phyloP scores from a whole-genome alignment of 2,329 filamentous ascomycete genomes.

The Cadophora luteo-olivacea region DNA sequence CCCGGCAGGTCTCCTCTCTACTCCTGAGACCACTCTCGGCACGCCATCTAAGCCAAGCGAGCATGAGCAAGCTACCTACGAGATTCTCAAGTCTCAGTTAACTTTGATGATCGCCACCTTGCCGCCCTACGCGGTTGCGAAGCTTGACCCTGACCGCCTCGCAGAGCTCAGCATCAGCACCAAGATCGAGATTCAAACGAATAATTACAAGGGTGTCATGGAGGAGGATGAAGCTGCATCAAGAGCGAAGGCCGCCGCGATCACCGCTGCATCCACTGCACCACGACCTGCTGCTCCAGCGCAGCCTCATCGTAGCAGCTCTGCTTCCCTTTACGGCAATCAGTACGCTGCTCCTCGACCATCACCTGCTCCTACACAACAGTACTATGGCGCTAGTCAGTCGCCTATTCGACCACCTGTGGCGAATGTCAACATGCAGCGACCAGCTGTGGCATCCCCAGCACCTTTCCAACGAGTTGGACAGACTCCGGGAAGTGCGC shows the following conservation, averaged over 20 bases:
- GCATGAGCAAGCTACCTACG: constrained; percentile 58
- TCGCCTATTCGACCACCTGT: constrained; percentile 42
- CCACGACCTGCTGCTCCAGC: constrained; percentile 34
- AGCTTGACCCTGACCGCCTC: constrained; percentile 60
- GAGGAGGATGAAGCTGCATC: constrained; percentile 56
- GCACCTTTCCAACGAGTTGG: constrained; percentile 39
- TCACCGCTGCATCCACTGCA: constrained; percentile 31
- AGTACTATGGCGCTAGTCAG: constrained; percentile 39
- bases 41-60: constrained; percentile 69
- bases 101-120: constrained; percentile 57
- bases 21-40: constrained; percentile 62
- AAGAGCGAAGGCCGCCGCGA: constrained; percentile 39
- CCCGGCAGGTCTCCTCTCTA: constrained; percentile 67
- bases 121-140: constrained; percentile 63
- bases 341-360: constrained; percentile 42
- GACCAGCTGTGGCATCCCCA: constrained; percentile 39
- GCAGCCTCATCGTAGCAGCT: constrained; percentile 39
- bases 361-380: constrained; percentile 30
- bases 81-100: constrained; percentile 58
- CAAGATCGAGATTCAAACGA: constrained; percentile 55
- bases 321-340: constrained; percentile 43
- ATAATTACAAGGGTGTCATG: constrained; percentile 57
- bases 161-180: constrained; percentile 60
- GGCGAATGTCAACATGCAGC: constrained; percentile 36
- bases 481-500: constrained; percentile 36